Base-by-base conservation (phyloP, 306 rosid species). In the Albizia julibrissin region DNA sequence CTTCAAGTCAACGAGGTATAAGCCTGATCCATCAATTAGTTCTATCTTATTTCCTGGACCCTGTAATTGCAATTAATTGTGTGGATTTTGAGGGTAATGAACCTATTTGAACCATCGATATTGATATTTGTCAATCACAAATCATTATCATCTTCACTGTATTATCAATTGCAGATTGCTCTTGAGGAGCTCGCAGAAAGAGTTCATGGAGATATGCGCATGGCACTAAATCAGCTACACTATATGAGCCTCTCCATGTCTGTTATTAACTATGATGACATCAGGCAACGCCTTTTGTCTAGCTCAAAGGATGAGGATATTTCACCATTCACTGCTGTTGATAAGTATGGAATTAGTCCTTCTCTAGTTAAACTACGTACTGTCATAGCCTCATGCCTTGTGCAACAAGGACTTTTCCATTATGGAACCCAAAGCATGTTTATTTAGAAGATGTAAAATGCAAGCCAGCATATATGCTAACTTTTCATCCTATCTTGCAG, bases 281-380 rank as follows among this genome's bases (percentile, higher is more conserved):
- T 95, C 21, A 90, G 92, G 87, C 93, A 84, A 74, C 97, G 98
- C 58, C 82, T 93, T 70, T 89, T 86, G 76, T 82, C 84, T 77
- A 90, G 93, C 81, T 87, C 87, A 19, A 95, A 95, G 91, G 99
- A 95, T 88, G 97, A 95, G 87, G 96, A 95, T 80, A 91, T 95
- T 81, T 95, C 99, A 40, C 98, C 98, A 72, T 95, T 95, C 89
- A 93, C 94, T 1, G 98, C 99, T 75, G 99, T 93, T 83, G 99
- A 95, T 65, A 95, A 93, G 98, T 95, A 95, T 73, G 88, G 44
- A 74, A 81, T 69, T 14, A 27, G 40, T 64, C 75, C 33, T 49
- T 52, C 66, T 76, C 46, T 71, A 42, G 50, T 21, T 46, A 47
- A 34, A 79, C 29, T 39, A 10, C 27, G 7, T 40, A 33, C 13